Evolutionary conservation across 2,329 filamentous ascomycete species (phyloP).

Genomic region (Xylariales sp.): DNA sequence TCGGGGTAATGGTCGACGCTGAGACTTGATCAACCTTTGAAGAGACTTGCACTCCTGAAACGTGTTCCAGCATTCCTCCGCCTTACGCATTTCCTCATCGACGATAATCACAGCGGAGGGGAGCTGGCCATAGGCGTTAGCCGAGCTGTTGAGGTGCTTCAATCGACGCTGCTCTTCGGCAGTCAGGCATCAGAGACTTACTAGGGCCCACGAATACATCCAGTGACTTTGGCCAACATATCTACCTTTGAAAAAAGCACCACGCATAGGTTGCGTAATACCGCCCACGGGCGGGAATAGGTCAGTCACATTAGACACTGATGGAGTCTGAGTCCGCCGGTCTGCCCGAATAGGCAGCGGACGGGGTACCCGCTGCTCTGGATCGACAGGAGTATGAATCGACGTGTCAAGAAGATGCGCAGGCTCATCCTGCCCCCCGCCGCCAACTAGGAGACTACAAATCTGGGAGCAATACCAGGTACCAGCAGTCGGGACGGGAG

Average conservation of each 20-base stretch:
- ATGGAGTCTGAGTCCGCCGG: background rate
- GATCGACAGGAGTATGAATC: too few species aligned
- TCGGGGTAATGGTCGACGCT: constrained; percentile 20
- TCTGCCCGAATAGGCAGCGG: background rate
- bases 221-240: constrained; percentile 55
- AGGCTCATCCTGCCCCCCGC: too few species aligned
- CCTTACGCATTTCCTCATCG: constrained; percentile 1
- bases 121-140: too few species aligned
- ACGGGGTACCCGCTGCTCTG: too few species aligned
- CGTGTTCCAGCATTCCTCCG: background rate
- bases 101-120: too few species aligned
- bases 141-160: too few species aligned
- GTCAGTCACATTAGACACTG: background rate
- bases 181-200: constrained; percentile 23
- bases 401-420: too few species aligned
- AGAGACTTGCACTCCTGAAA: constrained; percentile 50
- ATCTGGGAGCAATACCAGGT: too few species aligned
- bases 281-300: background rate
- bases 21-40: constrained; percentile 46
- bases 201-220: constrained; percentile 42
- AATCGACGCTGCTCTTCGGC: background rate
- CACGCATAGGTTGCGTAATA: constrained; percentile 20
- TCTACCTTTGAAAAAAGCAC: constrained; percentile 51
- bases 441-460: too few species aligned
- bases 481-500: background rate